Conservation (phyloP, 306 rosid genomes). For the Hippophae tibetana region DNA sequence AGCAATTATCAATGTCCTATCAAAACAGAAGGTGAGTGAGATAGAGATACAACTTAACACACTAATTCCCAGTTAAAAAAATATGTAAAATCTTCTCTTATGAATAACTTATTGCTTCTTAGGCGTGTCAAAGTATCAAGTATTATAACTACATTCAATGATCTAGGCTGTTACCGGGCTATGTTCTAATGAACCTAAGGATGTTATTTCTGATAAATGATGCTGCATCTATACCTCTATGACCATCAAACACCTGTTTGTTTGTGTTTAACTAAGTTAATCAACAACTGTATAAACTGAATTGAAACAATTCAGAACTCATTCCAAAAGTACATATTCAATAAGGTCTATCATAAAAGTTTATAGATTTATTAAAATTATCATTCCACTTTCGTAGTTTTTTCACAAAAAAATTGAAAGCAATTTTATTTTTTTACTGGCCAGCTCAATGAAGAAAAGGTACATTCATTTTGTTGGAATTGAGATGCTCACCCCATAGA, state of each 20-base stretch:
- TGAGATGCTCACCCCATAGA: conserved; percentile 27
- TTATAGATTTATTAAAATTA: no score
- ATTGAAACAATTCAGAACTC: background rate
- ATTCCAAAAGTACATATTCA: background rate
- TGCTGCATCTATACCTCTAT: conserved; percentile 33
- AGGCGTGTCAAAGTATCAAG: no score
- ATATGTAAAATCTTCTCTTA: no score
- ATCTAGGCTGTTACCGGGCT: no score
- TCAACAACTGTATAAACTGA: background rate
- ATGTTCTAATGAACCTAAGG: conserved; percentile 12
- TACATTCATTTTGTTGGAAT: background rate
- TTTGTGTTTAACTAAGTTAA: background rate
- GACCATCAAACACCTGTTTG: conserved; percentile 33
- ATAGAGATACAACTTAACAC: background rate
- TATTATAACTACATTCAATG: no score
- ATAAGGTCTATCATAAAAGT: background rate
- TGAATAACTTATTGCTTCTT: no score
- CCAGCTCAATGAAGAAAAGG: background rate
- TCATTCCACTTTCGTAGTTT: no score
- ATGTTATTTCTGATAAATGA: conserved; percentile 25
- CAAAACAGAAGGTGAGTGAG: background rate
- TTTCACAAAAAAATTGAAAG: no score
- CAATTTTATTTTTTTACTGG: background rate
- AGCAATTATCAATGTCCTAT: conserved; percentile 45
- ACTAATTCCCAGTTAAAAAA: no score